These are phyloP conservation scores for Jatropha podagrica DNA, from an alignment of 441 rosid species.

Conservation along the genomic window DNA sequence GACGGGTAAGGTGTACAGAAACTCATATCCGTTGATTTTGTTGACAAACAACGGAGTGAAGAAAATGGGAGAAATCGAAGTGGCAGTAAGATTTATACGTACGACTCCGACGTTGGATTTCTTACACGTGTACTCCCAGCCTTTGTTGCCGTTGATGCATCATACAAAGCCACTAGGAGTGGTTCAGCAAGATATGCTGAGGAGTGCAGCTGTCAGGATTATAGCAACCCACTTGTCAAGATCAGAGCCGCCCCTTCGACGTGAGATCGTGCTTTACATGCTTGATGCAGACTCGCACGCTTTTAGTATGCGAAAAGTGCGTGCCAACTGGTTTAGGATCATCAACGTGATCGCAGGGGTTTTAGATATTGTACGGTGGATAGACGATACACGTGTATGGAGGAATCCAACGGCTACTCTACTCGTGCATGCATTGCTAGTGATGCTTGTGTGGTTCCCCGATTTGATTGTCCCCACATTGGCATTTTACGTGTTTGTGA, in stretches of 20 bases:
- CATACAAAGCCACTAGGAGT: constrained; percentile 78
- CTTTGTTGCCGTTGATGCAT: constrained; percentile 83
- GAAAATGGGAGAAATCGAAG: constrained; percentile 84
- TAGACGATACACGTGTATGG: constrained; percentile 75
- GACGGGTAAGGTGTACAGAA: constrained; percentile 72
- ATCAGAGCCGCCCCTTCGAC: constrained; percentile 82
- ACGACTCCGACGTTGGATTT: constrained; percentile 50
- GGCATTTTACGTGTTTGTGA: constrained; percentile 64
- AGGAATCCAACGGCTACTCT: constrained; percentile 72
- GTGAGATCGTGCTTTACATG: constrained; percentile 76
- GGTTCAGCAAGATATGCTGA: constrained; percentile 78
- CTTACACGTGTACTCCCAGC: constrained; percentile 59
- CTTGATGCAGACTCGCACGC: constrained; percentile 79
- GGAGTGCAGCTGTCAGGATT: constrained; percentile 69
- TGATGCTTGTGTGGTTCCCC: constrained; percentile 88
- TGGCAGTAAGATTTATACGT: constrained; percentile 75
- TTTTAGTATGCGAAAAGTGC: constrained; percentile 90
- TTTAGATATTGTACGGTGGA: constrained; percentile 78
- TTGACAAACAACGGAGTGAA: constrained; percentile 57
- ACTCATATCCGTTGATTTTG: constrained; percentile 61
- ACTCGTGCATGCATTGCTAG: constrained; percentile 61
- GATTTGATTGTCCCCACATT: constrained; percentile 76
- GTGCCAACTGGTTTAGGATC: constrained; percentile 85
- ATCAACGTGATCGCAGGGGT: constrained; percentile 78
- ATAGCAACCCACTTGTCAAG: constrained; percentile 64